Evolutionary conservation across 2,329 filamentous ascomycete genomes (phyloP).

Genomic region (Arthroderma uncinatum): DNA sequence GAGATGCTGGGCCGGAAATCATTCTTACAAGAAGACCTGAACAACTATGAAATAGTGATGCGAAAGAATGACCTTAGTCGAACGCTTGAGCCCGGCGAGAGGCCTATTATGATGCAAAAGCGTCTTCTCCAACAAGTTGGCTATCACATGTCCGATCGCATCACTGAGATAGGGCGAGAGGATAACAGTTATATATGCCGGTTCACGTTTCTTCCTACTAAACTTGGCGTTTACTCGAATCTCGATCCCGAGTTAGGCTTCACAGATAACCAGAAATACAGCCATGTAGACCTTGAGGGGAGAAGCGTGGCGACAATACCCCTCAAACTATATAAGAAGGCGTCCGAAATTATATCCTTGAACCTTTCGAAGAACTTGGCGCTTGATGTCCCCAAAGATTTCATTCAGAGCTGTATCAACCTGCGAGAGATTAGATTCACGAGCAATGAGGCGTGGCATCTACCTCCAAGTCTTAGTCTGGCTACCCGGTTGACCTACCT

Average conservation of each 20-base stretch:
- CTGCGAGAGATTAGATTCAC: constrained; percentile 91
- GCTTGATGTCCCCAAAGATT: constrained; percentile 86
- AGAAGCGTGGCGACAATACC: constrained; percentile 90
- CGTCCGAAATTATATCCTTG: constrained; percentile 82
- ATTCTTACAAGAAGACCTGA: constrained; percentile 75
- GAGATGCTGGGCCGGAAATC: constrained; percentile 90
- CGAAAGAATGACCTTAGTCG: constrained; percentile 83
- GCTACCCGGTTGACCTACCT: constrained; percentile 75
- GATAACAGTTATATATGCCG: constrained; percentile 96
- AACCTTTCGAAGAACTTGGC: constrained; percentile 90
- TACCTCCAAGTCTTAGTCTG: constrained; percentile 73
- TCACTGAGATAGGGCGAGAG: constrained; percentile 89
- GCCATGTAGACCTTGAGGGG: constrained; percentile 81
- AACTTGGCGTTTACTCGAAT: constrained; percentile 66
- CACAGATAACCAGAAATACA: constrained; percentile 77
- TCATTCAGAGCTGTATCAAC: constrained; percentile 85
- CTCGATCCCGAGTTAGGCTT: constrained; percentile 68
- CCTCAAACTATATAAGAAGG: constrained; percentile 83
- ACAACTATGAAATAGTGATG: constrained; percentile 93
- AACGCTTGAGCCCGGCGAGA: constrained; percentile 65
- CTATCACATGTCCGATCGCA: constrained; percentile 71
- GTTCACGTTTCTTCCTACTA: constrained; percentile 85
- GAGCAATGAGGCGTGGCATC: constrained; percentile 78
- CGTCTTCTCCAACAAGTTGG: constrained; percentile 80
- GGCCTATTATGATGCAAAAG: constrained; percentile 85